Conservation (phyloP, 768 basidiomycete genomes). For the Epithele typhae region DNA sequence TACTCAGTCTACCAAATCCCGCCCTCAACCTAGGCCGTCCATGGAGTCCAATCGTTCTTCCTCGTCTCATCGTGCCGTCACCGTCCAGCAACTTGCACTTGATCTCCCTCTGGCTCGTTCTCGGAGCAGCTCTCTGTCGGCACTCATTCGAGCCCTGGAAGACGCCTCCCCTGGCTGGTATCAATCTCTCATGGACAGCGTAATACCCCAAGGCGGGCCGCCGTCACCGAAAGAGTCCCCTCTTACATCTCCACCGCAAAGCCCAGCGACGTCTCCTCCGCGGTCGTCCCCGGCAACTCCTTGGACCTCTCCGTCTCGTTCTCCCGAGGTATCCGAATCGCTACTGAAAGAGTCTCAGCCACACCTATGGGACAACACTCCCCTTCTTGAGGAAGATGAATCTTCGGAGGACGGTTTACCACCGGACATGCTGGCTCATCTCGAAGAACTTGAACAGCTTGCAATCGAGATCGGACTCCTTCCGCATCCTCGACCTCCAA, state of each 20-base stretch:
- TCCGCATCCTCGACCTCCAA: neutral
- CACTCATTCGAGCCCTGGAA: constrained; percentile 9
- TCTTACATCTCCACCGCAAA: neutral
- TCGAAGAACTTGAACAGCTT: constrained; percentile 6
- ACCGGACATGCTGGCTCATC: constrained; percentile 1
- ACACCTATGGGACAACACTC: no score
- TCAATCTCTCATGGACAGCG: constrained; percentile 13
- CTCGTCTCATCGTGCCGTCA: constrained; percentile 4
- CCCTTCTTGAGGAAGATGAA: neutral
- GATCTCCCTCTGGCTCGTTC: constrained; percentile 8
- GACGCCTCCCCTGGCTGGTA: constrained; percentile 15
- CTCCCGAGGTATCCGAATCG: neutral
- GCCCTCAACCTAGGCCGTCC: neutral
- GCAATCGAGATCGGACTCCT: neutral
- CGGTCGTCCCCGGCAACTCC: neutral
- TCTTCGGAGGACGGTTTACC: neutral
- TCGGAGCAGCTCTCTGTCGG: constrained; percentile 7
- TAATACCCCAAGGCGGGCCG: neutral
- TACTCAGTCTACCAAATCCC: neutral
- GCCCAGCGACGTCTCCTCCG: neutral
- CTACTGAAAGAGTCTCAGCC: neutral
- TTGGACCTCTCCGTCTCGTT: neutral
- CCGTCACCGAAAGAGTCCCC: neutral
- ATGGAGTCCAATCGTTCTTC: neutral
- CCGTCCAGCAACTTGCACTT: constrained; percentile 10